These are phyloP conservation scores for Parietichytrium sp. DNA, from an alignment of 108 stramenopile species.

Conservation along the genomic window DNA sequence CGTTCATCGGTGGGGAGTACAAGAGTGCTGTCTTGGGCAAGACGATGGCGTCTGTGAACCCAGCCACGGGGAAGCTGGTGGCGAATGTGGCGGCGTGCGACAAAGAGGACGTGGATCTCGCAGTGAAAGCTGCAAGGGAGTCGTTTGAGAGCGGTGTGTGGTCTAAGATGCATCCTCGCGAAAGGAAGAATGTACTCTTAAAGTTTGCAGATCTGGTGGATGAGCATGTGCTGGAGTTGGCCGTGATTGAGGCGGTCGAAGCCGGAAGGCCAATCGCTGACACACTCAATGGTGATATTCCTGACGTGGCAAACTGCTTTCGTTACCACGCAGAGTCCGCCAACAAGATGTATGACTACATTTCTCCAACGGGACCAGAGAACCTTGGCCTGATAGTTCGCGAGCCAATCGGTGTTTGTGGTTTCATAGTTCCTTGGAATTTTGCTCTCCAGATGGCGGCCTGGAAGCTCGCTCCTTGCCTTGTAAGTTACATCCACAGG, in stretches of 20 bases:
- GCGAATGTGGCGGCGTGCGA: conserved; percentile 41
- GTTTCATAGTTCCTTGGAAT: conserved; percentile 83
- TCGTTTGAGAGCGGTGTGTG: conserved; percentile 43
- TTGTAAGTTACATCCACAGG: too few species aligned
- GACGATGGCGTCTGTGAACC: conserved; percentile 38
- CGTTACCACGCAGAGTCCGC: conserved; percentile 66
- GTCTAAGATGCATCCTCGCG: conserved; percentile 26
- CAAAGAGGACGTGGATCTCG: conserved; percentile 42
- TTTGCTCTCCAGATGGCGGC: conserved; percentile 74
- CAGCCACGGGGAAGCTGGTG: conserved; percentile 41
- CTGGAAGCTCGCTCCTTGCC: conserved; percentile 82
- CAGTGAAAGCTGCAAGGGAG: conserved; percentile 43
- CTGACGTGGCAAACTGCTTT: conserved; percentile 51
- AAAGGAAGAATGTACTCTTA: conserved; percentile 11
- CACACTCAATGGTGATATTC: too few species aligned
- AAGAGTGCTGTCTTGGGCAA: conserved; percentile 7
- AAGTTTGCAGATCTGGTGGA: conserved; percentile 48
- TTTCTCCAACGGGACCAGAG: conserved; percentile 42
- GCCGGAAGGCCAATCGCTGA: conserved; percentile 67
- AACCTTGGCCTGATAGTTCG: conserved; percentile 39
- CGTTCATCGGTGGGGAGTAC: conserved; percentile 46
- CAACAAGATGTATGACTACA: conserved; percentile 56
- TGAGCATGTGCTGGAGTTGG: conserved; percentile 38
- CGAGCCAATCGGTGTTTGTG: conserved; percentile 78
- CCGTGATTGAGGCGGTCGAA: conserved; percentile 62